Base-by-base conservation (phyloP, 331 rosid genomes). In the Erythrophleum ivorense region DNA sequence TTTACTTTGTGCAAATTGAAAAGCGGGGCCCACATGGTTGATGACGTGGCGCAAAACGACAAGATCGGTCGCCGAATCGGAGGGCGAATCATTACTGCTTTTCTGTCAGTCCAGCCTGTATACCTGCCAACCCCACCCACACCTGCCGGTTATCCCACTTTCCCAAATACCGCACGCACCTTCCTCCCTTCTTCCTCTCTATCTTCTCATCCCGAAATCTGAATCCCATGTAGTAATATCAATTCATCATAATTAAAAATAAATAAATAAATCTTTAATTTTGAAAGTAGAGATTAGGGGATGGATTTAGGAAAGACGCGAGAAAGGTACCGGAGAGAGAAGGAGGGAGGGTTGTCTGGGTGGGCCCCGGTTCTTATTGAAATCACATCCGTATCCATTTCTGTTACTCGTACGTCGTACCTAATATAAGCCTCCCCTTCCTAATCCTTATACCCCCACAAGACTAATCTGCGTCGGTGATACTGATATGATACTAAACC, bases 51-150 rank as follows among this genome's bases (percentile, higher is more conserved):
- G 48, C 0, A 81, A 88, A 82, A 89, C 94, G 97, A 92, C 93
- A 91, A 91, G 77, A 82, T 74, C 54, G 84, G 90, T 90, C 88
- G 91, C 97, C 92, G 87, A 85, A 94, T 78, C 83, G 88, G 91
- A 88, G 87, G 84, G 88, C 89, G 89, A 90, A 85, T 92, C 84
- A 92, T 92, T 89, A 79, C 82, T 84, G 87, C 89, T 84, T 84
- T 85, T 33, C 70, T 88, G 90, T 86, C 87, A 80, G 85, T 71
- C 88, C 93, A 94, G 98, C 69, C 97, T 89, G 97, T 87, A 80
- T 86, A 85, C 94, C 94, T 87, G 92, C 88, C 82, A 84, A 84
- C 73, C 78, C 80, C 84, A 75, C 75, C 75, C 66, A 59, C 41
- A 31, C 36, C 36, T 60, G 7, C 38, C 31, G 24, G 33, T 46